Evolutionary conservation across 2,329 filamentous ascomycete species (phyloP).

Genomic region (Phialemoniopsis sp.): DNA sequence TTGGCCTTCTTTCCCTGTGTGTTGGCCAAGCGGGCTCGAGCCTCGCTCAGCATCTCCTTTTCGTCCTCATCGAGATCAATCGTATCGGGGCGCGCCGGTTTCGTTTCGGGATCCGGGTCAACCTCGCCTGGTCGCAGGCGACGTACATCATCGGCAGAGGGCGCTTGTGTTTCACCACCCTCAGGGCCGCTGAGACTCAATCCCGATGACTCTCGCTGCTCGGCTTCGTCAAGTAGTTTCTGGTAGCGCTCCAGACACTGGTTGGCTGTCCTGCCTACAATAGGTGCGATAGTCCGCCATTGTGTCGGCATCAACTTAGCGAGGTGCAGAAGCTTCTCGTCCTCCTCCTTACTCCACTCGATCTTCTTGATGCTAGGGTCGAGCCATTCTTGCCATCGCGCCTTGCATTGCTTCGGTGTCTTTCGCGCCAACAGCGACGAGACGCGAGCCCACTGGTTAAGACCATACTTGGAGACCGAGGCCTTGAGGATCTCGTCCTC

Average conservation of each 20-base stretch:
- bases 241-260: constrained; percentile 97
- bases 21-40: constrained; percentile 91
- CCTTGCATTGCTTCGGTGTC: constrained; percentile 98
- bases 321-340: constrained; percentile 93
- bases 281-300: constrained; percentile 97
- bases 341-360: constrained; percentile 98
- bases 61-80: constrained; percentile 98
- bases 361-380: constrained; percentile 98
- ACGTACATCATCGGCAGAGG: constrained; percentile 88
- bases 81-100: constrained; percentile 91
- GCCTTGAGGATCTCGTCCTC: constrained; percentile 98
- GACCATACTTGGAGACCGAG: constrained; percentile 87
- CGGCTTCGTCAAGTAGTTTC: constrained; percentile 91
- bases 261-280: constrained; percentile 92
- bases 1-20: constrained; percentile 99
- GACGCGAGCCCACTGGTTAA: constrained; percentile 98
- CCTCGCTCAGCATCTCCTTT: constrained; percentile 99
- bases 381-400: constrained; percentile 96
- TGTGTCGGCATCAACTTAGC: constrained; percentile 99
- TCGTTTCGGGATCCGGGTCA: constrained; percentile 95
- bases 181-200: constrained; percentile 81
- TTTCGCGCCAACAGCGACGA: constrained; percentile 96
- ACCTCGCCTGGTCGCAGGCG: constrained; percentile 86
- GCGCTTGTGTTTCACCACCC: constrained; percentile 81
- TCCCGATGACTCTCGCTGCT: constrained; percentile 77